These are phyloP conservation scores for Malus fusca DNA, from an alignment of 306 rosid genomes.

Conservation along the genomic window DNA sequence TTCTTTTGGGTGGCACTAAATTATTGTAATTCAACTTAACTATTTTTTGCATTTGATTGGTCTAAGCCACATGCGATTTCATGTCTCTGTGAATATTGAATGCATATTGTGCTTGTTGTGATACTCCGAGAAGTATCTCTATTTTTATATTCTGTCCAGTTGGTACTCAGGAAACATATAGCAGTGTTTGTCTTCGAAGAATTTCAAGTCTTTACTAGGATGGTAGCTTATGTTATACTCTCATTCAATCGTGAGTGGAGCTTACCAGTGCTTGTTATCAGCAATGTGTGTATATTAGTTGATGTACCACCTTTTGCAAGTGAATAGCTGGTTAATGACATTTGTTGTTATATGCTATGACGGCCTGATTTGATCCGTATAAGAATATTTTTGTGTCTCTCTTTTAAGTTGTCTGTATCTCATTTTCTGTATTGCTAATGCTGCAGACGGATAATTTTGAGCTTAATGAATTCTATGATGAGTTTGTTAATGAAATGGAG, in stretches of 20 bases:
- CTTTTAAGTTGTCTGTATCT: not conserved
- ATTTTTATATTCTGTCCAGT: not conserved
- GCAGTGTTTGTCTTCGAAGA: not conserved
- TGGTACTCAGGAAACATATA: not conserved
- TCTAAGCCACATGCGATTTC: not conserved
- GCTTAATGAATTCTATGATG: constrained; percentile 64
- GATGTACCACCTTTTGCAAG: not conserved
- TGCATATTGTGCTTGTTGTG: not conserved
- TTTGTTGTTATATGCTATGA: not conserved
- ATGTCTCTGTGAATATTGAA: not conserved
- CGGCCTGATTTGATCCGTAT: not conserved
- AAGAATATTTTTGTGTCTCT: not conserved
- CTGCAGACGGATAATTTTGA: constrained; percentile 67
- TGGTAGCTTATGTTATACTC: not conserved
- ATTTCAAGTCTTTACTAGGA: not conserved
- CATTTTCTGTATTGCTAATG: constrained; percentile 14
- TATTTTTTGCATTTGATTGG: not conserved
- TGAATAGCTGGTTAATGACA: not conserved
- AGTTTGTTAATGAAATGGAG: constrained; percentile 93
- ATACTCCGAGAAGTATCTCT: not conserved
- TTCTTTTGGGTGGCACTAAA: not conserved
- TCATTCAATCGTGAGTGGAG: not conserved
- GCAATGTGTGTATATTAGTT: not conserved
- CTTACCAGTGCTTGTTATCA: not conserved
- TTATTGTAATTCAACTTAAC: not conserved